Base-by-base conservation (phyloP, 305 asterid species). In the Fraxinus floribunda region DNA sequence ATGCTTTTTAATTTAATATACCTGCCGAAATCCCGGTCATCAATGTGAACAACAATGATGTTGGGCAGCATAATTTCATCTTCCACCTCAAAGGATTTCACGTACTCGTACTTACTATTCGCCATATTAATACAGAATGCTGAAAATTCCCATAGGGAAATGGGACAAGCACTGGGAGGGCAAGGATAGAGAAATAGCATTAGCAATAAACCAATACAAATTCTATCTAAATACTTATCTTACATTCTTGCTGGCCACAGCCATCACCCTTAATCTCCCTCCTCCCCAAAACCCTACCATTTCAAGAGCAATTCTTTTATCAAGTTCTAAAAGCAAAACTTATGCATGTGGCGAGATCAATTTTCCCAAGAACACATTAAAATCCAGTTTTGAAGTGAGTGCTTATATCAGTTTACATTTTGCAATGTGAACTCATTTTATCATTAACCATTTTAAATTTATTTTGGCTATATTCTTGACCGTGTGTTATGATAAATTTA, bases 61-160 rank as follows among this genome's bases (percentile, higher is more conserved):
- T 92, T 92, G n/a, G 94, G 97, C 29, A 76, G 81, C 88, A 84
- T 83, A 76, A 95, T 83, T 83, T 92, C 92, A 77, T 92, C 97
- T 80, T 89, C 91, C 52, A 78, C 81, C 87, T 92, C 98, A 79
- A 90, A 90, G 5, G 89, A 80, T 86, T 93, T 93, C 44, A 92
- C 97, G 13, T 93, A 95, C 88, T 93, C 97, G 26, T 92, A 95
- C 88, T 88, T 92, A 90, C 97, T 92, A 76, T 93, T 92, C n/a
- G 97, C 98, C 98, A 93, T 95, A 36, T 80, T 84, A 84, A 34
- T 15, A 80, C 70, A 11, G 26, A 10, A 34, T 5, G 5, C 46
- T 39, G 3, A 24, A 62, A 75, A 62, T 1, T 1, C 10, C 30
- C 8, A 0, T 22, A 9, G 71, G 30, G 24, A 62, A 62, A 22